Percentiles rank a stretch among this genome's conserved stretches.
Evolutionary conservation across 768 basidiomycete species (phyloP).

Genomic region (Boletus vermiculosoides): DNA sequence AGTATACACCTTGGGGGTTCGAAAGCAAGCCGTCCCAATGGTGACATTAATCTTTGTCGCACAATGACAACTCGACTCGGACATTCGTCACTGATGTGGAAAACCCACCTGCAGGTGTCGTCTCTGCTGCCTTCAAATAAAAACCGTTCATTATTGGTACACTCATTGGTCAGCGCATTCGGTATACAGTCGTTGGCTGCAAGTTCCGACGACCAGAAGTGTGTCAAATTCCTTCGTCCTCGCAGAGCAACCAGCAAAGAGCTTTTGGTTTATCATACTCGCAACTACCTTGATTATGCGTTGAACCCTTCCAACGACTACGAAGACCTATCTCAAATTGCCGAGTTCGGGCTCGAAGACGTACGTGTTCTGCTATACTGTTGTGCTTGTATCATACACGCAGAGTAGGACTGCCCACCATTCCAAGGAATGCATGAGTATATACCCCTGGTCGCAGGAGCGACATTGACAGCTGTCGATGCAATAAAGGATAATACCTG

Average conservation of each 20-base stretch:
- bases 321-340: conserved; percentile 15
- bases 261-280: conserved; percentile 65
- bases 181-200: conserved; percentile 43
- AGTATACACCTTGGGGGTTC: background rate
- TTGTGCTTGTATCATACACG: background rate
- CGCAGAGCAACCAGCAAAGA: conserved; percentile 53
- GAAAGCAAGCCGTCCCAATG: background rate
- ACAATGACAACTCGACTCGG: too few species aligned
- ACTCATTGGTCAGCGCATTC: conserved; percentile 56
- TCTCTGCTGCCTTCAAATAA: conserved; percentile 69
- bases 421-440: conserved; percentile 73
- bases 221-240: conserved; percentile 51
- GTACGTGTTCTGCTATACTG: conserved; percentile 33
- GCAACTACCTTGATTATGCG: conserved; percentile 65
- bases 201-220: conserved; percentile 19
- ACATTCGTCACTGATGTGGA: background rate
- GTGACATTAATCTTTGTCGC: background rate
- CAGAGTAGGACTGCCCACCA: conserved; percentile 72
- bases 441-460: conserved; percentile 69
- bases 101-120: conserved; percentile 34
- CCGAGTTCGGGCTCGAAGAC: conserved; percentile 60
- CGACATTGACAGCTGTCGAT: conserved; percentile 69
- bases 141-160: conserved; percentile 63
- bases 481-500: conserved; percentile 50
- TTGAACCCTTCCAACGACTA: conserved; percentile 37